Percentiles rank a stretch among this genome's conserved stretches.
Conservation (phyloP, 2,329 filamentous ascomycete species). For the Diaporthe ampelina region DNA sequence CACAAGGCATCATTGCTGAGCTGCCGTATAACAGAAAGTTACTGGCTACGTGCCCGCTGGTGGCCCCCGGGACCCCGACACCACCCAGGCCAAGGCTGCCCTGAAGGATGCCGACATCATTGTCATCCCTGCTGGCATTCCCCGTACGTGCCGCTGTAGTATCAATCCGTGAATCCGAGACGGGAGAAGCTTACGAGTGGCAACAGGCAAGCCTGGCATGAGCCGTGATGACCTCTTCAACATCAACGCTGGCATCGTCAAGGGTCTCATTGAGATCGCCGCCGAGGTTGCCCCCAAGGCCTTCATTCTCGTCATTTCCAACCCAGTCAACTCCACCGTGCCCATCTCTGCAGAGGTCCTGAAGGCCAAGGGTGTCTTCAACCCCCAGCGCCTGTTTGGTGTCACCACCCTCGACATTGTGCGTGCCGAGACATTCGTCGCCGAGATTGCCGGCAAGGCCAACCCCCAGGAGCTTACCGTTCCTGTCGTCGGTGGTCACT, state of each 20-base stretch:
- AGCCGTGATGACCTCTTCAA: constrained; percentile 99
- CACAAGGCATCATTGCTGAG: constrained; percentile 31
- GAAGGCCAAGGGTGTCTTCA: constrained; percentile 92
- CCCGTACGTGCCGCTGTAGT: constrained; percentile 75
- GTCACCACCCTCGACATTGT: constrained; percentile 99
- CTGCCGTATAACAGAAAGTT: constrained; percentile 73
- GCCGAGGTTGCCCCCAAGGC: constrained; percentile 93
- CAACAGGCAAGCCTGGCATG: constrained; percentile 96
- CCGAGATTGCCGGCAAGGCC: constrained; percentile 84
- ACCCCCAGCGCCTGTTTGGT: constrained; percentile 96
- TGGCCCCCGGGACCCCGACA: constrained; percentile 71
- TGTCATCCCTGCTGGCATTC: constrained; percentile 97
- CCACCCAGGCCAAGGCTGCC: constrained; percentile 71
- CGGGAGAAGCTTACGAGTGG: constrained; percentile 33
- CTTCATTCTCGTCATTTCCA: constrained; percentile 96
- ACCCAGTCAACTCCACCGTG: constrained; percentile 99
- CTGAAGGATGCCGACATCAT: constrained; percentile 96
- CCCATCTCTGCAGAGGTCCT: constrained; percentile 97
- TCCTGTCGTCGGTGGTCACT: constrained; percentile 96
- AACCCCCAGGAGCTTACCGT: constrained; percentile 87
- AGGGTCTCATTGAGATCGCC: constrained; percentile 89
- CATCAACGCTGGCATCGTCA: constrained; percentile 98
- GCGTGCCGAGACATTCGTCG: constrained; percentile 96
- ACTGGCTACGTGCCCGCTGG: constrained; percentile 90
- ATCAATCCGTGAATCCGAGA: background rate